Percentiles rank a stretch among this genome's conserved stretches.
These are phyloP conservation scores for Cicer yamashitae DNA, from an alignment of 306 rosid genomes.

Conservation along the genomic window DNA sequence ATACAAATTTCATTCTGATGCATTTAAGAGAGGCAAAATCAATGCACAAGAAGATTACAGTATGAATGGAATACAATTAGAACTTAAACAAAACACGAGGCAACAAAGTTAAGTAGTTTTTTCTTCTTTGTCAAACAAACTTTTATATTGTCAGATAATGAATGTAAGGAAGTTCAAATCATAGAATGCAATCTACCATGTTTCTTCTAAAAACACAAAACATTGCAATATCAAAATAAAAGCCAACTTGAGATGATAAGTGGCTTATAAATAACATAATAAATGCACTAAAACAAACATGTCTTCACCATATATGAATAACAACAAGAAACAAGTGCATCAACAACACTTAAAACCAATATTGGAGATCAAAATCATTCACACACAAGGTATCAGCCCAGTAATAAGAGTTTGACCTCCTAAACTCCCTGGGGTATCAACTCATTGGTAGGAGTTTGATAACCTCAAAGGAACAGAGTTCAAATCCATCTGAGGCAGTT, in stretches of 20 bases:
- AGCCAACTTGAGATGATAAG: constrained; percentile 22
- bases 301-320: constrained; percentile 17
- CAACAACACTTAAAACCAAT: constrained; percentile 32
- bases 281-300: constrained; percentile 32
- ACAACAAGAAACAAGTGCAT: constrained; percentile 6
- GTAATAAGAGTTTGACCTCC: too few relatives aligned
- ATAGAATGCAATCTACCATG: constrained; percentile 30
- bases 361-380: constrained; percentile 22
- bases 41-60: constrained; percentile 5
- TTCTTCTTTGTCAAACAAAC: constrained; percentile 34
- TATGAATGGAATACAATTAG: neutral
- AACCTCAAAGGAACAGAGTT: too few relatives aligned
- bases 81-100: constrained; percentile 29
- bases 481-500: too few relatives aligned
- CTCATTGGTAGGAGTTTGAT: too few relatives aligned
- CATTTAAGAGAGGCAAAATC: constrained; percentile 1
- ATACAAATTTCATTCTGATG: neutral
- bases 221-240: constrained; percentile 13
- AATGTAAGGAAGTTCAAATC: constrained; percentile 29
- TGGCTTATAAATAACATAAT: constrained; percentile 1
- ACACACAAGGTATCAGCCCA: neutral
- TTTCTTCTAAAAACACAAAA: constrained; percentile 35
- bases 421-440: too few relatives aligned
- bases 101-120: constrained; percentile 11
- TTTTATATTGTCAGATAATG: constrained; percentile 1